phyloP scores from a whole-genome alignment of 2,329 filamentous ascomycete genomes.

The Neofusicoccum ribis region DNA sequence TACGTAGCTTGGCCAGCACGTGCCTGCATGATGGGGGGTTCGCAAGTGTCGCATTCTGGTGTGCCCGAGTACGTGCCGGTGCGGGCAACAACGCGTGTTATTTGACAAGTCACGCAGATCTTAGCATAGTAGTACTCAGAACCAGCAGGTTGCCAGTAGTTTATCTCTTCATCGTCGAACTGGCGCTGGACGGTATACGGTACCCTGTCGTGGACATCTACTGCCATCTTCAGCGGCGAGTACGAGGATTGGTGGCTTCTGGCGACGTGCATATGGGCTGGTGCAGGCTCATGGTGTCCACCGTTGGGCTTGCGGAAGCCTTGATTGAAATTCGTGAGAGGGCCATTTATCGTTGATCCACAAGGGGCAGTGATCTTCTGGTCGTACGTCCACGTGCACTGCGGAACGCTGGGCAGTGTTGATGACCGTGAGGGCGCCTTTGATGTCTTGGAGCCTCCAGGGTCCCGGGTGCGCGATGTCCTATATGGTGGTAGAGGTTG shows the following conservation, averaged over 20 bases:
- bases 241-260: neutral
- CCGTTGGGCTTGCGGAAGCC: too few species aligned
- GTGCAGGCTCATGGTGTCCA: too few species aligned
- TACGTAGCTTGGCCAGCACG: neutral
- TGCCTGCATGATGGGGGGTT: neutral
- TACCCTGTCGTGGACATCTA: neutral
- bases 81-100: neutral
- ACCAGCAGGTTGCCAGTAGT: neutral
- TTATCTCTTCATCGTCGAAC: constrained; percentile 1
- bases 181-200: neutral
- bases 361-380: neutral
- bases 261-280: neutral
- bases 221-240: neutral
- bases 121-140: constrained; percentile 6
- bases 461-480: too few species aligned
- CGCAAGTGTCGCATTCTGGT: neutral
- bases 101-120: neutral
- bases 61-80: neutral
- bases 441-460: too few species aligned
- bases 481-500: too few species aligned
- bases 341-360: neutral
- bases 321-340: neutral
- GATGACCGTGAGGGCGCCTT: too few species aligned
- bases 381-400: neutral
- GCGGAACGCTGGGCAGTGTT: neutral